Evolutionary conservation across 306 rosid genomes (phyloP), one percentile per base, ranked within the genome.

Genomic region (Vigna reflexopilosa): DNA sequence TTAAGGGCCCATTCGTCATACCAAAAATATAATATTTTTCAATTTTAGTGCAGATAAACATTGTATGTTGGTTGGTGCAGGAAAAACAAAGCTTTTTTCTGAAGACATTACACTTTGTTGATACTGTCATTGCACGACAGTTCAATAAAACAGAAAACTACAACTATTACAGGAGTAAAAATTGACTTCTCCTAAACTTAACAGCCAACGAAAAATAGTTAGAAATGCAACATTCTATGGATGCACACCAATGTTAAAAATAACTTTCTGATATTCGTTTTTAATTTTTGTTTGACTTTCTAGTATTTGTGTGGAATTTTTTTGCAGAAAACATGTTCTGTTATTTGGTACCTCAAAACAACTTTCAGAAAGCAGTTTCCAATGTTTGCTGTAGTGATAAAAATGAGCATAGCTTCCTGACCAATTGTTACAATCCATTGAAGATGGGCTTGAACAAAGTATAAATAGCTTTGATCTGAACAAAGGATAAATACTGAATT

Each of bases 371-470:
- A 56, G 63, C 34, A 56, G 12, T 22, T 56, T 36, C 24, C 20
- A 12, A 10, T n/a, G 20, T 72, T 58, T 58, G 11, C 17, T 30
- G 66, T 55, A 38, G 26, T 15, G 8, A 17, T 12, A 57, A 6
- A 72, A 72, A 34, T 20, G 20, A 19, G 22, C 14, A 22, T 42
- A 62, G 67, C 67, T 72, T 55, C 40, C 40, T 38, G 38, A 16
- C 45, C 54, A 72, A 72, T 28, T 72, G 11, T 56, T 34, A 19
- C 51, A 34, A 17, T 24, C 32, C 19, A 52, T 52, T 36, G 76
- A 34, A 19, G 47, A 70, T 58, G 36, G 65, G 14, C 77, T 56
- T 58, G 38, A 72, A 56, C 67, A 56, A 56, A 72, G 24, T 56
- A 54, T 40, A 56, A 22, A 19, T 38, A 70, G n/a, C 52, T 19